Base-by-base conservation (phyloP, 805 yeast genomes). In the Barnettozyma californica region DNA sequence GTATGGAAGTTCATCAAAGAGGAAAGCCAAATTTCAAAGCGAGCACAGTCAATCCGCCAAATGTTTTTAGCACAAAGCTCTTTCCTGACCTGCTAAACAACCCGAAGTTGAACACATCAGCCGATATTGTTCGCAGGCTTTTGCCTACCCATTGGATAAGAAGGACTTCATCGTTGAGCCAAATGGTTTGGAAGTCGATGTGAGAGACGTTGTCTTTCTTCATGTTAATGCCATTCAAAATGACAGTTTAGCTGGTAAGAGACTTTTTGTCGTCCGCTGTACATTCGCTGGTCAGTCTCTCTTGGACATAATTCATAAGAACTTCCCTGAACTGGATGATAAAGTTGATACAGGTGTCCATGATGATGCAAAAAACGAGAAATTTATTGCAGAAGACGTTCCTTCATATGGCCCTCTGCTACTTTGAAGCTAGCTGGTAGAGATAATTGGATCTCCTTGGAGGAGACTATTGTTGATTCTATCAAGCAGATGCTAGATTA, bases 11-110 rank as follows among this genome's bases (percentile, higher is more conserved):
- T 75, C 41, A 48, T 68, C 23, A 58, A 68, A 41, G 58, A 61
- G 14, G 58, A 66, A 60, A 64, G 35, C 55, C 60, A 48, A 59
- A 62, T 47, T 71, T 78, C 58, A 63, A 64, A 26, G 55, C 78
- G 45, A 63, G 70, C 43, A 68, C 76, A 5, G 68, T 80, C 23
- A 73, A 73, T 51, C 84, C 84, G 4, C 71, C 74, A 11, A 75
- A 68, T 59, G 80, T 78, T 2, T 76, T 75, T 53, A 85, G 84
- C 6, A 83, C 84, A 11, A 80, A 78, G 56, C 71, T 70, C 11
- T 74, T 75, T 43, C 73, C 78, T 27, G 69, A 71, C 50, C 63
- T 64, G 27, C 60, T 69, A 41, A 63, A 69, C 39, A 66, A 65
- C 7, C 59, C 63, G 16, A 58, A 58, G 9, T 55, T 73, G 47